phyloP scores from a whole-genome alignment of 2,329 filamentous ascomycete species.

The Fusarium temperatum region DNA sequence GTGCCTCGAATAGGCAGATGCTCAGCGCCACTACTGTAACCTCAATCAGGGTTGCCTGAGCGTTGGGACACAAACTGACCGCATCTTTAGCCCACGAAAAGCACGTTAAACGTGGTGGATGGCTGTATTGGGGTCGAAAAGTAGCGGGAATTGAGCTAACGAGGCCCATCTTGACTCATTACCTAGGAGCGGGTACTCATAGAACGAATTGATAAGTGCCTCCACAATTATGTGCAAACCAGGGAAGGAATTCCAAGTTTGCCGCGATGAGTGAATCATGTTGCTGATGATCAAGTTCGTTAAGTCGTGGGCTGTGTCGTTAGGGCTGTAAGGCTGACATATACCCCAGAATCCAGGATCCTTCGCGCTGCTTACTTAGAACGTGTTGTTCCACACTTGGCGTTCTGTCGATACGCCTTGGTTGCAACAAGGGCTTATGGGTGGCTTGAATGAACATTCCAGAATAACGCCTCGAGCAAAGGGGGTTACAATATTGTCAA shows the following conservation, averaged over 20 bases:
- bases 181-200: slow-evolving; percentile 15
- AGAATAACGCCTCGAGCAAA: slow-evolving; percentile 3
- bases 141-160: slow-evolving; percentile 18
- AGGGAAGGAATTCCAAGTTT: slow-evolving; percentile 12
- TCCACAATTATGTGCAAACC: slow-evolving; percentile 14
- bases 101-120: background rate
- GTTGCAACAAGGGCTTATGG: background rate
- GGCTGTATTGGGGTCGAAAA: slow-evolving; percentile 11
- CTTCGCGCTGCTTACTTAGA: slow-evolving; percentile 31
- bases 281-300: slow-evolving; percentile 10
- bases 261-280: slow-evolving; percentile 15
- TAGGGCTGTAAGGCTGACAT: slow-evolving; percentile 45
- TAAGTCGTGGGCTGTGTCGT: slow-evolving; percentile 15
- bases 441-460: slow-evolving; percentile 9
- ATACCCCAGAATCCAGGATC: slow-evolving; percentile 35
- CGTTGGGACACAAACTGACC: slow-evolving; percentile 8
- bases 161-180: slow-evolving; percentile 26
- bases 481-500: background rate
- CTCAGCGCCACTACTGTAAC: slow-evolving; percentile 17
- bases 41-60: slow-evolving; percentile 12
- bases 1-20: slow-evolving; percentile 26
- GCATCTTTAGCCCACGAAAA: slow-evolving; percentile 9
- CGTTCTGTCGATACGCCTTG: background rate
- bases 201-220: slow-evolving; percentile 2
- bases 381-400: slow-evolving; percentile 9